phyloP scores from a whole-genome alignment of 2,329 filamentous ascomycete genomes.

The Ceratocystis eucalypticola region DNA sequence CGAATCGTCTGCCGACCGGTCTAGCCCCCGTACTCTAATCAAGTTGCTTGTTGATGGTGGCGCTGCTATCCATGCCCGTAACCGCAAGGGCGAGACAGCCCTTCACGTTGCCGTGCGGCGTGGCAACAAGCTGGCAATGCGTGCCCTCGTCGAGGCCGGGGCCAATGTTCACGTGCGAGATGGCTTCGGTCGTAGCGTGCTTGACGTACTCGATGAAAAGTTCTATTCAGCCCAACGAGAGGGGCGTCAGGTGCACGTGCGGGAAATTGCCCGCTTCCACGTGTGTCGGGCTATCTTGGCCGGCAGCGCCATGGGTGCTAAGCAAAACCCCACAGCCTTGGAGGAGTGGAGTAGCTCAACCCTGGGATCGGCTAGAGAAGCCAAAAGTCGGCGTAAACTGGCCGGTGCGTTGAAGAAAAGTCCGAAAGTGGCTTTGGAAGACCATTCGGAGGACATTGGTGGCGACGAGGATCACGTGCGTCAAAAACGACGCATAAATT shows the following conservation, averaged over 20 bases:
- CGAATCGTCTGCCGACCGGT: conserved; percentile 35
- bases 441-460: background rate
- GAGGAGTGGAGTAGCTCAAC: conserved; percentile 30
- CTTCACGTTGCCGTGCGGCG: conserved; percentile 40
- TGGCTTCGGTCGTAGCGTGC: conserved; percentile 31
- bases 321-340: conserved; percentile 30
- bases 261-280: conserved; percentile 26
- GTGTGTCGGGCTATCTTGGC: conserved; percentile 36
- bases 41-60: conserved; percentile 31
- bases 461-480: background rate
- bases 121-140: conserved; percentile 39
- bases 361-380: background rate
- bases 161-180: conserved; percentile 38
- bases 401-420: background rate
- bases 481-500: background rate
- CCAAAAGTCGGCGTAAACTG: background rate
- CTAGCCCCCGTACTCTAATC: conserved; percentile 31
- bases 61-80: conserved; percentile 37
- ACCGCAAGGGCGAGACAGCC: conserved; percentile 41
- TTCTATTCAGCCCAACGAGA: conserved; percentile 26
- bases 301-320: conserved; percentile 26
- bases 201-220: conserved; percentile 34
- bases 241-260: conserved; percentile 28
- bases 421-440: background rate
- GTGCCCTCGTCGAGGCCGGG: conserved; percentile 33